phyloP scores from a whole-genome alignment of 129 eudicot genomes.

The Deinandra increscens region DNA sequence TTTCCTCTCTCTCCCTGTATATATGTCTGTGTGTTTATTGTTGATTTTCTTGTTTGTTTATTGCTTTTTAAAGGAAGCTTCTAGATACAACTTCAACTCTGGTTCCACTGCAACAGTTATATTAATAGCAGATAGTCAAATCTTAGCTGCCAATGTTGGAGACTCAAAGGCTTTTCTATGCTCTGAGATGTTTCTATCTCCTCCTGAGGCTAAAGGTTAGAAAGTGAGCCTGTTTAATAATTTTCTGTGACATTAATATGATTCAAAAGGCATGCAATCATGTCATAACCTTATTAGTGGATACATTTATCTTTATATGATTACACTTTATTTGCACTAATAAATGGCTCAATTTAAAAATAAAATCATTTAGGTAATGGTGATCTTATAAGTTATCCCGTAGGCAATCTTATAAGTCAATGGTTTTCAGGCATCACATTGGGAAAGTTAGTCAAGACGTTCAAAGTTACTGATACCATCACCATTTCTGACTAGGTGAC shows the following conservation, averaged over 20 bases:
- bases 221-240: slow-evolving; percentile 18
- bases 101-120: slow-evolving; percentile 91
- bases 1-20: slow-evolving; percentile 3
- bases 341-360: not conserved
- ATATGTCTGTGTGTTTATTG: not conserved
- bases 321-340: slow-evolving; percentile 1
- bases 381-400: not conserved
- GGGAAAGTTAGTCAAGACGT: not conserved
- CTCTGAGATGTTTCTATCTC: slow-evolving; percentile 76
- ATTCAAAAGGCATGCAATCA: slow-evolving; percentile 12
- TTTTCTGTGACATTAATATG: slow-evolving; percentile 1
- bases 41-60: slow-evolving; percentile 19
- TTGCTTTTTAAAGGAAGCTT: slow-evolving; percentile 72
- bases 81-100: slow-evolving; percentile 57
- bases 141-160: slow-evolving; percentile 87
- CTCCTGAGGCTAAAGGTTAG: slow-evolving; percentile 88
- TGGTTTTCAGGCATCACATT: not conserved
- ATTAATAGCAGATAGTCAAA: slow-evolving; percentile 70
- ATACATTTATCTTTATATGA: slow-evolving; percentile 5
- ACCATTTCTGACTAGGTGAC: slow-evolving; percentile 7
- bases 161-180: slow-evolving; percentile 95
- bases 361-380: not conserved
- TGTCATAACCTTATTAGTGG: slow-evolving; percentile 12
- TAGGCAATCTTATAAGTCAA: not conserved
- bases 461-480: slow-evolving; percentile 1